Evolutionary conservation across 106 monocot genomes (phyloP).

Genomic region (Allium sativum): DNA sequence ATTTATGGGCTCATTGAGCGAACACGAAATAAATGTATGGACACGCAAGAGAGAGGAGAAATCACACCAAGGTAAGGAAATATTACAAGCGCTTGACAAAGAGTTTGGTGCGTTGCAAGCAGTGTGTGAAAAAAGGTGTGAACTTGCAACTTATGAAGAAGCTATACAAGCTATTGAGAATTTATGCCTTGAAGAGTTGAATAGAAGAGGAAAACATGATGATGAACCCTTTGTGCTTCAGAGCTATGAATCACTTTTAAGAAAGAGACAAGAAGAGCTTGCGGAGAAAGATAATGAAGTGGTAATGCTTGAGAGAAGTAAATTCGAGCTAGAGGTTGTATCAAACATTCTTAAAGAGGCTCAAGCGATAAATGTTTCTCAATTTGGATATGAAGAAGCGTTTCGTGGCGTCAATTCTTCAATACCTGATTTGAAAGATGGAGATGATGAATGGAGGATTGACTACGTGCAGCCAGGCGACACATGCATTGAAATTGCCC

Average conservation of each 20-base stretch:
- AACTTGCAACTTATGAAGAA: slow-evolving; percentile 62
- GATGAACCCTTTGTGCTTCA: slow-evolving; percentile 10
- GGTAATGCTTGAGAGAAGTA: slow-evolving; percentile 14
- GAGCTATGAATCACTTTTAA: slow-evolving; percentile 52
- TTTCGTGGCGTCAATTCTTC: slow-evolving; percentile 39
- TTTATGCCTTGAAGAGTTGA: slow-evolving; percentile 51
- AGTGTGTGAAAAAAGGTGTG: slow-evolving; percentile 63
- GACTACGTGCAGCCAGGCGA: slow-evolving; percentile 57
- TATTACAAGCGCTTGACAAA: slow-evolving; percentile 58
- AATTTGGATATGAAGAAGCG: slow-evolving; percentile 61
- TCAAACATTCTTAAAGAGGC: slow-evolving; percentile 72
- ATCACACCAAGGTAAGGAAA: slow-evolving; percentile 36
- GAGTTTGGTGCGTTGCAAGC: slow-evolving; percentile 60
- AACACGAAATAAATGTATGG: slow-evolving; percentile 55
- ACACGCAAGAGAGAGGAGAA: slow-evolving; percentile 43
- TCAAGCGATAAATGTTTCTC: slow-evolving; percentile 37
- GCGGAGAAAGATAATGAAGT: slow-evolving; percentile 44
- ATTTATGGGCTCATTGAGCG: slow-evolving; percentile 46
- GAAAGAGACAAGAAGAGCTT: slow-evolving; percentile 64
- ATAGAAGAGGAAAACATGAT: slow-evolving; percentile 36
- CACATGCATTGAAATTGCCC: slow-evolving; percentile 36
- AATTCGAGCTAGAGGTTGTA: slow-evolving; percentile 64
- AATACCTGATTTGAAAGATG: slow-evolving; percentile 47
- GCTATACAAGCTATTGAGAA: slow-evolving; percentile 44
- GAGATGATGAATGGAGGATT: slow-evolving; percentile 47